Evolutionary conservation across 2,329 filamentous ascomycete genomes (phyloP).

Genomic region (Xylaria multiplex): DNA sequence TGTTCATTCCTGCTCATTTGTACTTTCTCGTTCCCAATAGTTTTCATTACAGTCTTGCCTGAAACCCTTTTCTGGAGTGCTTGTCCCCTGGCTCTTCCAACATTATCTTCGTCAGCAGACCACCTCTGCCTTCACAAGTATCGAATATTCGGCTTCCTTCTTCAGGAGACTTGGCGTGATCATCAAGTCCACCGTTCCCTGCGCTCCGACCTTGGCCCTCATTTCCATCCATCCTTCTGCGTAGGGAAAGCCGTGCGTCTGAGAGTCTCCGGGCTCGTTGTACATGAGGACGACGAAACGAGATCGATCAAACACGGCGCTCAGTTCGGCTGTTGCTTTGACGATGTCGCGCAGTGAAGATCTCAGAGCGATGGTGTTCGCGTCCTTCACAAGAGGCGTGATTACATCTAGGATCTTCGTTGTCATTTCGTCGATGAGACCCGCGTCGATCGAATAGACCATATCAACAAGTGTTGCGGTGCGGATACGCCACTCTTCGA

Average conservation of each 20-base stretch:
- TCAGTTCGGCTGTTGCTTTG: conserved; percentile 38
- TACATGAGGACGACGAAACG: conserved; percentile 43
- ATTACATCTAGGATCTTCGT: conserved; percentile 39
- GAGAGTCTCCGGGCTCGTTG: conserved; percentile 40
- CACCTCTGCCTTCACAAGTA: conserved; percentile 47
- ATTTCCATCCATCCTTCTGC: conserved; percentile 41
- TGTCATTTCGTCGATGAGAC: conserved; percentile 33
- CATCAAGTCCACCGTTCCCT: conserved; percentile 45
- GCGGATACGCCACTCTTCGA: conserved; percentile 41
- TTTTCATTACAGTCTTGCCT: background rate
- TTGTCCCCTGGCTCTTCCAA: background rate
- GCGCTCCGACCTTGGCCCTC: conserved; percentile 35
- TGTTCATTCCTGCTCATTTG: background rate
- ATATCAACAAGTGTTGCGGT: conserved; percentile 41
- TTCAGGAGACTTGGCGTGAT: conserved; percentile 46
- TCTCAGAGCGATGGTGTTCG: conserved; percentile 31
- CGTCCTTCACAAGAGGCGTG: conserved; percentile 34
- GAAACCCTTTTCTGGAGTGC: background rate
- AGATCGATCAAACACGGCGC: conserved; percentile 38
- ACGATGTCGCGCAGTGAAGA: conserved; percentile 39
- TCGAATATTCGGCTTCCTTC: conserved; percentile 40
- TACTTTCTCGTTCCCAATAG: background rate
- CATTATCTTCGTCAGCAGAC: conserved; percentile 38
- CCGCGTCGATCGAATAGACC: conserved; percentile 35
- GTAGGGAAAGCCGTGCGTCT: conserved; percentile 42